Evolutionary conservation across 75 land plant species (phyloP), one percentile per base, ranked within the genome.

Genomic region (Larix kaempferi): DNA sequence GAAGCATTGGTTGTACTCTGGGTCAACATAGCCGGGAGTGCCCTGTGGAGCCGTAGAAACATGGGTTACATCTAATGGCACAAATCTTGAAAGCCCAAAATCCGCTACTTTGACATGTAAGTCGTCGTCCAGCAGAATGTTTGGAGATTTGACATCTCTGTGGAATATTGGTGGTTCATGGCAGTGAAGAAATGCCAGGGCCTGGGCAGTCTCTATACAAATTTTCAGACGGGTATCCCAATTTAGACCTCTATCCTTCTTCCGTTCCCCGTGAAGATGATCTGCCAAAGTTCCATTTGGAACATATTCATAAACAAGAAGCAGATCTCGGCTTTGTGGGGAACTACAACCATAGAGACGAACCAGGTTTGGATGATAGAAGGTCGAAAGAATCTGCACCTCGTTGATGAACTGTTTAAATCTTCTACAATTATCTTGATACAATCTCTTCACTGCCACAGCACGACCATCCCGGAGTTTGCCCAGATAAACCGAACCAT

Each of bases 111-210:
- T 87, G 16, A 78, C 81, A 44, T 49, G 79, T 5, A 57, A 67
- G 27, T 44, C 16, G 0, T 74, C 73, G 39, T 83, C 85, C 2
- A 88, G 78, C 3, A 88, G 85, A 57, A 90, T 88, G 86, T 90
- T 90, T 69, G 52, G 76, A 56, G 89, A 82, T 80, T 90, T 90
- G n/a, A 91, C 89, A 73, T 91, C 93, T 16, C 93, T 88, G 75
- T 91, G 93, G 13, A 88, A 86, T 76, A 88, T 81, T 3, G 74
- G 86, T 3, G 82, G 78, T 33, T 62, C 73, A 3, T 26, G 17
- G 57, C 57, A 56, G 77, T 84, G 86, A 65, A 93, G 85, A 76
- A 85, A 91, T n/a, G 88, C 86, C 22, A 93, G 84, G 2, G 91
- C 95, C 8, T 84, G 81, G 2, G 95, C 89, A 1, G 95, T 87